These are phyloP conservation scores for Triticum turgidum DNA, from an alignment of 176 grass and related monocot species.

Conservation along the genomic window DNA sequence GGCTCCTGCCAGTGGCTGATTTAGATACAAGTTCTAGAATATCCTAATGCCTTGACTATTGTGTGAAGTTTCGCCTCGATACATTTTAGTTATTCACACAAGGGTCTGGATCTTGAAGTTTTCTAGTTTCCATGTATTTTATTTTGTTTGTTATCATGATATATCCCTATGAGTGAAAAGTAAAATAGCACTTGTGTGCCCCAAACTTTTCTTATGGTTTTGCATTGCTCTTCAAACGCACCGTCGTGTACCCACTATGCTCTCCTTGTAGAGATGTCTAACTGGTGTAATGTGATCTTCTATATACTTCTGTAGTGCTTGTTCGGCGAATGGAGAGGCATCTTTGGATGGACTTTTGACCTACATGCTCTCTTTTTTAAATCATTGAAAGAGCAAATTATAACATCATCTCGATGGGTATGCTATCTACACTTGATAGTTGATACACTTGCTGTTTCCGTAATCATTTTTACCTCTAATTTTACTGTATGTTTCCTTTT, in stretches of 20 bases:
- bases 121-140: neutral
- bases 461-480: neutral
- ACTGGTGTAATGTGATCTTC: constrained; percentile 28
- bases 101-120: neutral
- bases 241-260: neutral
- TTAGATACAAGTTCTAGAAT: constrained; percentile 1
- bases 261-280: constrained; percentile 22
- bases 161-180: constrained; percentile 10
- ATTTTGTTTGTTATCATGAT: neutral
- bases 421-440: constrained; percentile 33
- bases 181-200: neutral
- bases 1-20: neutral
- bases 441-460: constrained; percentile 5
- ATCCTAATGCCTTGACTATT: neutral
- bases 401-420: constrained; percentile 63
- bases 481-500: constrained; percentile 18
- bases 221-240: neutral
- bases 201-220: neutral
- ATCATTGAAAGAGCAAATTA: constrained; percentile 78
- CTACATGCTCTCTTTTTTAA: constrained; percentile 77
- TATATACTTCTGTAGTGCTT: constrained; percentile 56
- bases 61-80: neutral
- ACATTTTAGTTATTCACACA: neutral
- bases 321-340: constrained; percentile 92
- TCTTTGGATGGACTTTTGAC: constrained; percentile 93